These are phyloP conservation scores for Malus fusca DNA, from an alignment of 306 rosid species.

Conservation along the genomic window DNA sequence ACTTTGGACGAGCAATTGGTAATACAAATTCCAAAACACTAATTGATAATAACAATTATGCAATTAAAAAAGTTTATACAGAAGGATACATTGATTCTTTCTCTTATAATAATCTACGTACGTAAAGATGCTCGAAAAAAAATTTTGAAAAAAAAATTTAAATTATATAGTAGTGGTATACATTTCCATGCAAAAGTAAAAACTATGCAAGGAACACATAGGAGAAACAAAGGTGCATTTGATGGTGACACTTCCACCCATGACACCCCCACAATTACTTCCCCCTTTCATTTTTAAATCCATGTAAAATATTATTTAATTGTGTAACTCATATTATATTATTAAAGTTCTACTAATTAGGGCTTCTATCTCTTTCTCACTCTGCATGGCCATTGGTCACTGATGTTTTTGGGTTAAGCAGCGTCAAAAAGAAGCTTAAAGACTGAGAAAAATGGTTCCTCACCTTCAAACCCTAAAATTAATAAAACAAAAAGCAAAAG, in stretches of 20 bases:
- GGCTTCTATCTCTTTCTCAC: slow-evolving; percentile 17
- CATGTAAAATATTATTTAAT: slow-evolving; percentile 11
- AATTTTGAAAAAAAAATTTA: neutral
- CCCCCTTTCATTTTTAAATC: slow-evolving; percentile 40
- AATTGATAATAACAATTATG: neutral
- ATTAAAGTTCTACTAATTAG: slow-evolving; percentile 17
- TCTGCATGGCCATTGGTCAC: slow-evolving; percentile 33
- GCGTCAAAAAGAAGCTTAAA: slow-evolving; percentile 28
- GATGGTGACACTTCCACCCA: slow-evolving; percentile 82
- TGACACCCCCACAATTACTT: slow-evolving; percentile 52
- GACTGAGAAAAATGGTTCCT: slow-evolving; percentile 36
- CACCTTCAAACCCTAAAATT: slow-evolving; percentile 31
- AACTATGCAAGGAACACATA: slow-evolving; percentile 27
- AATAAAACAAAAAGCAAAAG: slow-evolving; percentile 43
- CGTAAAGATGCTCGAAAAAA: neutral
- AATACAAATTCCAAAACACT: neutral
- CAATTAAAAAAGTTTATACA: neutral
- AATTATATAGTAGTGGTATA: neutral
- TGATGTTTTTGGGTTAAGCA: slow-evolving; percentile 21
- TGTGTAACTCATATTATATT: neutral
- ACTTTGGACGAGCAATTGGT: neutral
- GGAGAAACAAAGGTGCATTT: slow-evolving; percentile 51
- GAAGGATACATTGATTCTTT: neutral
- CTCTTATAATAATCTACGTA: neutral
- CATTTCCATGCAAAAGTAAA: slow-evolving; percentile 25